Conservation (phyloP, 208 protist species). For the Crithidia fasciculata region DNA sequence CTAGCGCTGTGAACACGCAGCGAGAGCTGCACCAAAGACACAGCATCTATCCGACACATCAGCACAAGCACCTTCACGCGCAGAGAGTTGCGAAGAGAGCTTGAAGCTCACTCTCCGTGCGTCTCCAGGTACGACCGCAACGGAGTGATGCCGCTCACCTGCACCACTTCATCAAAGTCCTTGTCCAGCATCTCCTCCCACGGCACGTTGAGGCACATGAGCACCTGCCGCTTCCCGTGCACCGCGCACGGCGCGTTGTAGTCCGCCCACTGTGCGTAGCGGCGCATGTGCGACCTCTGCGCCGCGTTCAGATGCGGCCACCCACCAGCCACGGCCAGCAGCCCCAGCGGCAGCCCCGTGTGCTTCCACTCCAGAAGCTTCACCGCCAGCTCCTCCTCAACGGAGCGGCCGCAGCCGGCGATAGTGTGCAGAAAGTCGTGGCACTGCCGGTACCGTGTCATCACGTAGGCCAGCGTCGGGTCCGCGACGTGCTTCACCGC, state of each 20-base stretch:
- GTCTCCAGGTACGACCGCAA: conserved; percentile 55
- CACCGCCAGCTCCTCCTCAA: conserved; percentile 87
- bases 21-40: too few relatives aligned
- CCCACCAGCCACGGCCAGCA: conserved; percentile 71
- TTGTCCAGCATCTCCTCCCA: conserved; percentile 80
- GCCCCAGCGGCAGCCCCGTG: conserved; percentile 79
- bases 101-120: not conserved
- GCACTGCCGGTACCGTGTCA: conserved; percentile 87
- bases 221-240: conserved; percentile 53
- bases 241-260: conserved; percentile 52
- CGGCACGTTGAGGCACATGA: conserved; percentile 71
- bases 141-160: conserved; percentile 67
- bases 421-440: conserved; percentile 86
- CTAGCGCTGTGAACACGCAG: too few relatives aligned
- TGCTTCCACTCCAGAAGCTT: conserved; percentile 87
- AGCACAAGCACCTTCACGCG: too few relatives aligned
- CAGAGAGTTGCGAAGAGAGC: too few relatives aligned
- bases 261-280: conserved; percentile 70
- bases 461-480: conserved; percentile 79
- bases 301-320: conserved; percentile 52
- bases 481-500: conserved; percentile 71
- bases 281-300: conserved; percentile 49
- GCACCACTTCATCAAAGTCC: conserved; percentile 57
- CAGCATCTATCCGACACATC: too few relatives aligned
- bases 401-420: conserved; percentile 69